Evolutionary conservation across 805 yeast genomes (phyloP).

Genomic region (Candida andamanensis): DNA sequence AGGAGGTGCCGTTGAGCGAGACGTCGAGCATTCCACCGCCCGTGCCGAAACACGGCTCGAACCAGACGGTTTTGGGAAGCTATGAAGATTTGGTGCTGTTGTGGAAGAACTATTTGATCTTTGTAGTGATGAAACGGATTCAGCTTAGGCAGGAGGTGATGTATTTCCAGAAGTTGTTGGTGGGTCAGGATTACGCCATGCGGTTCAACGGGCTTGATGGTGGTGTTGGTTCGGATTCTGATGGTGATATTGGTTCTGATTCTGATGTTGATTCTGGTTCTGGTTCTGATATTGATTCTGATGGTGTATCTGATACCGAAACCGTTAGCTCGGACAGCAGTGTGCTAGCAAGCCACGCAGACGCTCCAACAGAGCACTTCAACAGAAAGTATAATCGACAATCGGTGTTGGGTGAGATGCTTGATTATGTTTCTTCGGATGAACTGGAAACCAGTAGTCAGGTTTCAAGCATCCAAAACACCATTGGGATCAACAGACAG

Average conservation of each 20-base stretch:
- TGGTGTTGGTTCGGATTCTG: slow-evolving; percentile 1
- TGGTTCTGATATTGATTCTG: slow-evolving; percentile 3
- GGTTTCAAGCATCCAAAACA: neutral
- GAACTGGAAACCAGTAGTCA: slow-evolving; percentile 4
- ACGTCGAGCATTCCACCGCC: slow-evolving; percentile 17
- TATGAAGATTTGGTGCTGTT: slow-evolving; percentile 11
- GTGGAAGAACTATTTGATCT: slow-evolving; percentile 33
- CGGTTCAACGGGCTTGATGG: slow-evolving; percentile 7
- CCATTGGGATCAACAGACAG: slow-evolving; percentile 6
- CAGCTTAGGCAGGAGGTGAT: slow-evolving; percentile 37
- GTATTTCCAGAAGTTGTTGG: slow-evolving; percentile 23
- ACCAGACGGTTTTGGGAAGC: slow-evolving; percentile 7
- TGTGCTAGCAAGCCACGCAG: slow-evolving; percentile 6
- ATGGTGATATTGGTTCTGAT: neutral
- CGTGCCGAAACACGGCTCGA: slow-evolving; percentile 22
- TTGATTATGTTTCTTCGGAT: slow-evolving; percentile 34
- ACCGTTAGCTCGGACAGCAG: slow-evolving; percentile 1
- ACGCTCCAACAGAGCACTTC: slow-evolving; percentile 18
- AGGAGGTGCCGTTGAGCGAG: slow-evolving; percentile 12
- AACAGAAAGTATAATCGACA: slow-evolving; percentile 27
- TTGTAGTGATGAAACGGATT: slow-evolving; percentile 33
- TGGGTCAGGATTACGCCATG: slow-evolving; percentile 9
- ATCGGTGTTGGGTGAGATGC: slow-evolving; percentile 41
- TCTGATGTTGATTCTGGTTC: neutral
- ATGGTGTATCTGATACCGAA: slow-evolving; percentile 9